Evolutionary conservation across 2,329 filamentous ascomycete species (phyloP).

Genomic region (Ceratocystis destructans): DNA sequence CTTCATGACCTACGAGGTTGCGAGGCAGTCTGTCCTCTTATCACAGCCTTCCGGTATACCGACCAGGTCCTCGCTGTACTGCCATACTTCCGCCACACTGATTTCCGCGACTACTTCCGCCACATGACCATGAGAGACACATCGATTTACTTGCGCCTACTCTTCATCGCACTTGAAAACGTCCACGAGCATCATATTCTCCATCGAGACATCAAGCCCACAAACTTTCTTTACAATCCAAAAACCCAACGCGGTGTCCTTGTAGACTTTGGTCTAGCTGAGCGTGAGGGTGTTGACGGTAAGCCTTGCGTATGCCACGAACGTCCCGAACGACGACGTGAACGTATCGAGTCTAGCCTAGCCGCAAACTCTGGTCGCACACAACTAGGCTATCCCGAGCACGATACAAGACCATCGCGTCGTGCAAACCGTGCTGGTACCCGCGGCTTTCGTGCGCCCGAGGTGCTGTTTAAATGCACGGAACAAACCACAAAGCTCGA

Average conservation of each 20-base stretch:
- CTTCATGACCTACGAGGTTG: constrained; percentile 76
- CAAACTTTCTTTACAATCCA: constrained; percentile 90
- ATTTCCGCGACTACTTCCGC: constrained; percentile 90
- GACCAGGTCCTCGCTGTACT: constrained; percentile 93
- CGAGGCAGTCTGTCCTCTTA: constrained; percentile 78
- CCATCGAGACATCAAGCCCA: constrained; percentile 93
- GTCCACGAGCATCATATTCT: constrained; percentile 78
- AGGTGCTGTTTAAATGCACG: constrained; percentile 94
- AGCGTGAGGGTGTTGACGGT: constrained; percentile 62
- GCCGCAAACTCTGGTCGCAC: constrained; percentile 44
- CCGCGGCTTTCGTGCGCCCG: constrained; percentile 85
- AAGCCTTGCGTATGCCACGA: constrained; percentile 75
- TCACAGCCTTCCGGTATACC: constrained; percentile 88
- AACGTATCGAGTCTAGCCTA: constrained; percentile 44
- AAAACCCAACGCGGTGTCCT: constrained; percentile 69
- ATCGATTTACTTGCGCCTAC: constrained; percentile 72
- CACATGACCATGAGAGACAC: constrained; percentile 79
- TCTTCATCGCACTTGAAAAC: constrained; percentile 71
- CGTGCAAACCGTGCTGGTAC: constrained; percentile 92
- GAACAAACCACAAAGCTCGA: constrained; percentile 89
- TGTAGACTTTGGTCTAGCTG: constrained; percentile 97
- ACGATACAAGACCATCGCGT: constrained; percentile 73
- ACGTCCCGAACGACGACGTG: constrained; percentile 45
- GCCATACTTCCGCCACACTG: constrained; percentile 88
- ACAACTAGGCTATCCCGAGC: constrained; percentile 55